Evolutionary conservation across 2,329 filamentous ascomycete species (phyloP), one percentile per base, ranked within the genome.

Genomic region (Exophiala alcalophila): DNA sequence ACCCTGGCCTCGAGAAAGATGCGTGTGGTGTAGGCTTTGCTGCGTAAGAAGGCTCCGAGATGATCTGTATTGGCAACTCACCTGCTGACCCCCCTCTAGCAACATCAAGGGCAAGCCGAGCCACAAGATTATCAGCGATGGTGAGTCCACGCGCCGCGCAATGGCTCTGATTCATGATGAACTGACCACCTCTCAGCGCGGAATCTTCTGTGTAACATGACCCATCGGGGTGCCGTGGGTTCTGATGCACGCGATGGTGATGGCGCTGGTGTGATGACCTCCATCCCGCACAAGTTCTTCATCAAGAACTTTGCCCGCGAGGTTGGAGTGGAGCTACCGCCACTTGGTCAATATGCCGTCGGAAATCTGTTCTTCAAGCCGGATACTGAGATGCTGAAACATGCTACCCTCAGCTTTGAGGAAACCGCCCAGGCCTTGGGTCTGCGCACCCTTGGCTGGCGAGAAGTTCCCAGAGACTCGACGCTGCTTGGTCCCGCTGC

Each of bases 291-390:
- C 75, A 89, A 84, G 69, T 97, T 98, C 75, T 97, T 98, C 67
- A 76, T 95, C 65, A 98, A 97, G 77, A 94, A 97, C 68, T 97
- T 97, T 67, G 89, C 87, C 67, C 84, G 84, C 58, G 88, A 96
- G 71, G 84, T 88, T 63, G 85, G 83, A 64, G 83, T 92, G 63
- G 84, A 88, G 68, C 76, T 98, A 53, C 92, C 92, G 49, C 83
- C 85, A 52, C 74, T 83, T 54, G 92, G 91, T 59, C 88, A 97
- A 70, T 98, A 98, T 71, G 92, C 92, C 49, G 90, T 90, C 59
- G 91, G 91, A 60, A 98, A 98, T 69, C 70, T 98, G 61, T 98
- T 98, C 74, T 96, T 98, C 77, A 97, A 96, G 76, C 92, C 91
- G 55, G 89, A 96, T 64, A 78, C 86, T 62, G 86, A 94, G 70